These are phyloP conservation scores for Phtheirospermum japonicum DNA, from an alignment of 257 asterid genomes.

Conservation along the genomic window DNA sequence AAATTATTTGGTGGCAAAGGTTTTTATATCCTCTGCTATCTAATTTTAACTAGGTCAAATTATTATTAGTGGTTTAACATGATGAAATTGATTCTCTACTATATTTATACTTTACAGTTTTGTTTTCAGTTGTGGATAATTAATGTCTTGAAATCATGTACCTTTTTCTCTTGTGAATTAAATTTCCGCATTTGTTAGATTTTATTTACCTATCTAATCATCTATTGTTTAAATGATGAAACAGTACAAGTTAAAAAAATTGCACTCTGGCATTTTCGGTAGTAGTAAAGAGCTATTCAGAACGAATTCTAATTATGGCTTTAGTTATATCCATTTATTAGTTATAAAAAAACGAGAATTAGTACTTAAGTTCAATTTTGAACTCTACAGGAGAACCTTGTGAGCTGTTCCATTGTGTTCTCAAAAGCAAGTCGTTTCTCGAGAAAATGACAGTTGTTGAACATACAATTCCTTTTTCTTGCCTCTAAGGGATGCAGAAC, in stretches of 20 bases:
- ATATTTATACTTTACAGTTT: not conserved
- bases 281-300: no score
- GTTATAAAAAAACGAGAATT: no score
- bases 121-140: not conserved
- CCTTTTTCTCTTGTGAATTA: not conserved
- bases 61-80: not conserved
- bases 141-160: not conserved
- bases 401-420: constrained; percentile 76
- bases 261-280: no score
- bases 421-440: constrained; percentile 85
- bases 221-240: not conserved
- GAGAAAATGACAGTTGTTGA: constrained; percentile 79
- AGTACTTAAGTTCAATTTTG: no score
- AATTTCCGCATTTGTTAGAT: not conserved
- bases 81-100: not conserved
- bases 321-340: no score
- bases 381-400: constrained; percentile 69
- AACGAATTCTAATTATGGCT: no score
- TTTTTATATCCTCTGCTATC: no score
- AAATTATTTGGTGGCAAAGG: no score
- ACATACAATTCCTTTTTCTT: constrained; percentile 73
- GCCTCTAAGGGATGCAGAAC: constrained; percentile 74
- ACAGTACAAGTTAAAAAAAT: no score
- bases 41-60: not conserved
- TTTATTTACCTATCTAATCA: not conserved